Evolutionary conservation across 2,329 filamentous ascomycete species (phyloP), one percentile per base, ranked within the genome.

Genomic region (Talaromyces sp.): DNA sequence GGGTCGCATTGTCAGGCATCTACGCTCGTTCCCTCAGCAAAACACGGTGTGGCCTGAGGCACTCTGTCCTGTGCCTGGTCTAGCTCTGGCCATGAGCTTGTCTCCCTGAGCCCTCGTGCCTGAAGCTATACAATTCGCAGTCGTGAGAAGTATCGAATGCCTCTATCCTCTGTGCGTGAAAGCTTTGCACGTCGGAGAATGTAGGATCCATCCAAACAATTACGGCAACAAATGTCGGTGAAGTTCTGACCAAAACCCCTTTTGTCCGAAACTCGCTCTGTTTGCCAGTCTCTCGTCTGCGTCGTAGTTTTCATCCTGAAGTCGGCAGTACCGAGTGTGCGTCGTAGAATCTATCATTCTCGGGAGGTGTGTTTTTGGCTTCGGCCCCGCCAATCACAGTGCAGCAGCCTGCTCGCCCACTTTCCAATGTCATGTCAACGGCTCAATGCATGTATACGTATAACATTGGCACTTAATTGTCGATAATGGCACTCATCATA

Each of bases 321-420:
- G 37, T 45, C 56, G 56, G 37, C 56, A 59, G 56, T 59, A 59
- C 45, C 56, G 56, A 14, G 22, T 59, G 37, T 59, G 56, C 56
- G 56, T 45, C 39, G 56, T 59, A 59, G 56, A 59, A 59, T 59
- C 56, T 22, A 59, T 41, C 56, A 59, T 59, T 59, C 52, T 52
- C 49, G 49, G 49, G 49, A 52, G 49, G 14, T 52, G 49, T 33
- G 27, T 5, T 52, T 49, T 33, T 33, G 49, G 49, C 24, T 33
- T 33, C 4, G 49, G 14, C 14, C 10, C 49, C 4, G 49, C 49
- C 49, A 52, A 52, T 52, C 49, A 52, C 24, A 31, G 49, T 16
- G 27, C 27, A n/a, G 49, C 27, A 52, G 14, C 8, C 14, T 3
- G 49, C 3, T 52, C 24, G 14, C 27, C 16, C 45, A 2, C 5